These are phyloP conservation scores for Stipa capillata DNA, from an alignment of 176 grass and related monocot species.

Conservation along the genomic window DNA sequence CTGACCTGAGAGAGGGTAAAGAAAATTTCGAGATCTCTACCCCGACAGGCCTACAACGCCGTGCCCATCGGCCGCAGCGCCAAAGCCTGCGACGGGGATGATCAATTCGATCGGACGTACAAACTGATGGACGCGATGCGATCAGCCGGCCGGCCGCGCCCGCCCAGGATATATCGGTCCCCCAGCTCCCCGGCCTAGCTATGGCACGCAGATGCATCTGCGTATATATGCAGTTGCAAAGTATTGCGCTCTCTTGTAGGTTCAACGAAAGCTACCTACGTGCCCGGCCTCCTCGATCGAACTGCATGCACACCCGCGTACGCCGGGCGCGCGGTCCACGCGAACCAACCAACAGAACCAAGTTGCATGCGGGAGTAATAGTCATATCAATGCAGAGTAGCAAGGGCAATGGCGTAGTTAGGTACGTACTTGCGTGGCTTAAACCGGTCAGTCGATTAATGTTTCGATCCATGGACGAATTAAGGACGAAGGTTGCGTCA, in stretches of 20 bases:
- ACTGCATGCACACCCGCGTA: too few species aligned
- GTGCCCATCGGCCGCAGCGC: constrained; percentile 20
- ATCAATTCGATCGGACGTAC: constrained; percentile 30
- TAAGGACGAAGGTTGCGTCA: background rate
- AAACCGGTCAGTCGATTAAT: background rate
- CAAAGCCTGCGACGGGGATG: constrained; percentile 50
- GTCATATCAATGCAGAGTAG: too few species aligned
- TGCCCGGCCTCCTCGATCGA: background rate
- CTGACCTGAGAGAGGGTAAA: background rate
- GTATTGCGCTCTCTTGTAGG: too few species aligned
- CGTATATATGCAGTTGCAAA: too few species aligned
- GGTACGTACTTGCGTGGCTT: too few species aligned
- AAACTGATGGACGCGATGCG: constrained; percentile 19
- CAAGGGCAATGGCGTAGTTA: too few species aligned
- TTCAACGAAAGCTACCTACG: background rate
- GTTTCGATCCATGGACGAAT: background rate
- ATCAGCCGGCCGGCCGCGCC: background rate
- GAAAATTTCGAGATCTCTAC: constrained; percentile 39
- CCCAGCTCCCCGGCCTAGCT: too few species aligned
- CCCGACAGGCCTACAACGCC: constrained; percentile 52
- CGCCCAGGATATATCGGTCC: background rate
- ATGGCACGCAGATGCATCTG: too few species aligned
- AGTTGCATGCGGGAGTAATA: too few species aligned
- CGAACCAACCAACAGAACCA: too few species aligned
- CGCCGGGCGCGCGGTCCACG: too few species aligned